phyloP scores from a whole-genome alignment of 2,329 filamentous ascomycete genomes.

The Diaporthe sp. region DNA sequence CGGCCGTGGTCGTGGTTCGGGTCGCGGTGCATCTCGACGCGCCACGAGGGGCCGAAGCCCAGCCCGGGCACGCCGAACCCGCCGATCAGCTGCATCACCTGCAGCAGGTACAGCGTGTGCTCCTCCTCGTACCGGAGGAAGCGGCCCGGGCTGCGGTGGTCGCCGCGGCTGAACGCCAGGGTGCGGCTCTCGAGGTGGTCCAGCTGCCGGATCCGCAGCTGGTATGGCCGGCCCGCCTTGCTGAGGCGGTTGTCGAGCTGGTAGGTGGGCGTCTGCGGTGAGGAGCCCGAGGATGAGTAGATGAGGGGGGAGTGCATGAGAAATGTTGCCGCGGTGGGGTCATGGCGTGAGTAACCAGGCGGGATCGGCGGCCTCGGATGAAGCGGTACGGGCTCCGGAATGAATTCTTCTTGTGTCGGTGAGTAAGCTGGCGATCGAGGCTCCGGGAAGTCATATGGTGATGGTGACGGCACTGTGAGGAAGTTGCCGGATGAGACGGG shows the following conservation, averaged over 20 bases:
- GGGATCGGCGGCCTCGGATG: slow-evolving; percentile 32
- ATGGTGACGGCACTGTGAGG: slow-evolving; percentile 3
- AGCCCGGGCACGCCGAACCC: slow-evolving; percentile 27
- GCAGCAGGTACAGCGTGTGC: slow-evolving; percentile 32
- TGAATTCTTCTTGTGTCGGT: slow-evolving; percentile 10
- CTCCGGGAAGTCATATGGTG: not conserved
- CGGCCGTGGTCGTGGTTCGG: slow-evolving; percentile 16
- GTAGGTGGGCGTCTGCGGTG: slow-evolving; percentile 29
- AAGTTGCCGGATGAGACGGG: not conserved
- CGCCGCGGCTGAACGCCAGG: slow-evolving; percentile 18
- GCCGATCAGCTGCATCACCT: slow-evolving; percentile 36
- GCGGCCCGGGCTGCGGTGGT: slow-evolving; percentile 1
- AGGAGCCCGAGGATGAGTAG: slow-evolving; percentile 36
- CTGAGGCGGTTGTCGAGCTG: slow-evolving; percentile 29
- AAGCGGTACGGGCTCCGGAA: slow-evolving; percentile 23
- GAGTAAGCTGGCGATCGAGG: slow-evolving; percentile 25
- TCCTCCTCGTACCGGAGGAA: slow-evolving; percentile 28
- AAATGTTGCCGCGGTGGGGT: slow-evolving; percentile 29
- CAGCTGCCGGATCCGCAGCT: slow-evolving; percentile 34
- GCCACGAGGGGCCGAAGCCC: slow-evolving; percentile 34
- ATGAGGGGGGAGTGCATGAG: slow-evolving; percentile 34
- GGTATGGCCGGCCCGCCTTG: slow-evolving; percentile 29
- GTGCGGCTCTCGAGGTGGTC: slow-evolving; percentile 36
- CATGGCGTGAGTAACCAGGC: slow-evolving; percentile 30
- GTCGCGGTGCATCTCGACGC: slow-evolving; percentile 35